Base-by-base conservation (phyloP, 345 rosid genomes). In the Carallia brachiata region DNA sequence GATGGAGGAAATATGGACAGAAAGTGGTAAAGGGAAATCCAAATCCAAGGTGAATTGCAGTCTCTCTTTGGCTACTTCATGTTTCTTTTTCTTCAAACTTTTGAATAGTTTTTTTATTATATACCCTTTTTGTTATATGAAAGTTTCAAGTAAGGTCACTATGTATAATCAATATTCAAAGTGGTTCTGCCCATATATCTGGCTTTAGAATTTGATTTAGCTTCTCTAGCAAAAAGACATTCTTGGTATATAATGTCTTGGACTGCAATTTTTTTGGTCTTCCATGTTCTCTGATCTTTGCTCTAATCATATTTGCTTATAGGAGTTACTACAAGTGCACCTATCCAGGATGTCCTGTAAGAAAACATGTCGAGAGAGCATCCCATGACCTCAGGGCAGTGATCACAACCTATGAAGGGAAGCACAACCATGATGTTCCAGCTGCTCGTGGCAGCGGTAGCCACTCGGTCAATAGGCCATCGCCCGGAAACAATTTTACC, bases 1-100 rank as follows among this genome's bases (percentile, higher is more conserved):
- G 93, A 73, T 89, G 97, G 98, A 93, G 98, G 78, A 93, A 93
- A 70, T 93, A 93, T 73, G 98, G 98, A 67, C 98, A 93, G 84
- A 93, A 93, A 82, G 94, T 91, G 12, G 98, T 93, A 37, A 93
- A 91, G 60, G 98, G 98, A 10, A 93, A 93, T 71, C 98, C 97
- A 5, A 93, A 93, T 83, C 97, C 97, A 36, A 86, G 93, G 98
- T 93, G 44, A 54, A 52, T 37, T 34, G 19, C 27, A 28, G 36
- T 56, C 27, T 10, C 60, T 30, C 9, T 23, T 23, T 23, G 4
- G 36, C 8, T 52, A 48, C 4, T 52, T 16, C n/a, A 8, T 60
- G 32, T 18, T 63, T 36, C 3, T 10, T 63, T 39, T 39, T 18
- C 17, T 31, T 4, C 48, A 40, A 10, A 40, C 52, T 12, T 36